phyloP scores from a whole-genome alignment of 2,329 filamentous ascomycete species.

The Verticillium zaregamsianum region DNA sequence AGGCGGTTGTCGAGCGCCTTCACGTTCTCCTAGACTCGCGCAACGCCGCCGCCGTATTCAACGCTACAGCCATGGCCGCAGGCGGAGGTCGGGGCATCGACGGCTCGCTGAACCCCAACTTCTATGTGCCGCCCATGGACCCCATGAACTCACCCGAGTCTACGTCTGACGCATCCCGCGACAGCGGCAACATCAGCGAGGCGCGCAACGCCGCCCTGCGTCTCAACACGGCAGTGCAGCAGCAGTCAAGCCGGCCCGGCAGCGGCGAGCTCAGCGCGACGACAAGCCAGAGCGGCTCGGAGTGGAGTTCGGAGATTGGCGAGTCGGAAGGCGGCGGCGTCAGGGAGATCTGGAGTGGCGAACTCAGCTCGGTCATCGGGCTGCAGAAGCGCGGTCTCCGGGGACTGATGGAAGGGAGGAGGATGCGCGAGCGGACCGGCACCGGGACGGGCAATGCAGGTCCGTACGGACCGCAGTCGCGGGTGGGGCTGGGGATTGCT shows the following conservation, averaged over 20 bases:
- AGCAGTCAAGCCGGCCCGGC: constrained; percentile 28
- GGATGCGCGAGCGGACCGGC: constrained; percentile 70
- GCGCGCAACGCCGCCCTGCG: constrained; percentile 35
- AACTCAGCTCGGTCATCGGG: constrained; percentile 87
- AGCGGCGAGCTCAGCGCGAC: constrained; percentile 47
- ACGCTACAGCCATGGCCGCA: constrained; percentile 95
- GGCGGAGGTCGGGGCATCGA: constrained; percentile 84
- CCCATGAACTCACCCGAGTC: constrained; percentile 26
- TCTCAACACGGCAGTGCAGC: constrained; percentile 41
- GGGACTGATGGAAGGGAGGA: constrained; percentile 89
- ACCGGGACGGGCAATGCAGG: constrained; percentile 27
- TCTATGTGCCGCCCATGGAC: constrained; percentile 49
- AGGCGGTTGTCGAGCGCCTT: constrained; percentile 86
- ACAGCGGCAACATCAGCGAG: constrained; percentile 14
- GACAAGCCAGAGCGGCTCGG: constrained; percentile 48
- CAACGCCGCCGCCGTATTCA: constrained; percentile 96
- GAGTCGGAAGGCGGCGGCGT: constrained; percentile 40
- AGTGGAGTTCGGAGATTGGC: constrained; percentile 53
- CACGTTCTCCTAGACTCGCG: constrained; percentile 86
- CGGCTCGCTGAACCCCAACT: constrained; percentile 60
- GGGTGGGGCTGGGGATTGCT: constrained; percentile 52
- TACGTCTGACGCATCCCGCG: constrained; percentile 6
- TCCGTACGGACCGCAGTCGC: constrained; percentile 19
- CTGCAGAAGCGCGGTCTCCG: constrained; percentile 89
- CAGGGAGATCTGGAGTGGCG: constrained; percentile 70